Percentiles rank a stretch among this genome's conserved stretches.
Evolutionary conservation across 306 rosid genomes (phyloP).

Genomic region (Sicyos edulis): DNA sequence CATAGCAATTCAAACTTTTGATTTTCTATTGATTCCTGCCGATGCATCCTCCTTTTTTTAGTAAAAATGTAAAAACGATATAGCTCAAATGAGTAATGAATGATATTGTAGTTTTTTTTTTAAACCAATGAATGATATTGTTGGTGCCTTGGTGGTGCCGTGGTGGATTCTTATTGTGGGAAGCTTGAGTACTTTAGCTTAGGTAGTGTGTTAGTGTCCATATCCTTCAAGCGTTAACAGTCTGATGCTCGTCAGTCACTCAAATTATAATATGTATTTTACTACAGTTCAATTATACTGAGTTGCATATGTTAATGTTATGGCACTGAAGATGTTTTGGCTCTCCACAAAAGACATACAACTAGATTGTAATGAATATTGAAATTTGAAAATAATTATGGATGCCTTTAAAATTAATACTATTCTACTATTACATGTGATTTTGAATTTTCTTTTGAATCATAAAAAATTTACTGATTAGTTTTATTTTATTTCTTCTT

Average conservation of each 20-base stretch:
- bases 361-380: conserved; percentile 1
- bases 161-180: neutral
- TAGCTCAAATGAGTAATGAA: no score
- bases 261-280: neutral
- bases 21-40: neutral
- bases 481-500: neutral
- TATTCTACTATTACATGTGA: no score
- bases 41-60: neutral
- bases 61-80: neutral
- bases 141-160: no score
- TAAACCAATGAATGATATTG: no score
- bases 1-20: neutral
- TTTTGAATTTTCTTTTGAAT: no score
- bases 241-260: neutral
- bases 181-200: neutral
- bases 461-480: no score
- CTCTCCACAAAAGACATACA: conserved; percentile 5
- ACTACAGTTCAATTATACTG: neutral
- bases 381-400: no score
- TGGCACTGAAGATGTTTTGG: neutral
- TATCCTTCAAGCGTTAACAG: neutral
- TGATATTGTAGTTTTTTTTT: no score
- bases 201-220: neutral
- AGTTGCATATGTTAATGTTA: neutral
- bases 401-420: no score